A percentile compares a stretch with the other conserved stretches of the same genome.
Evolutionary conservation across 148 eudicot genomes (phyloP).

Genomic region (Fallopia convolvulus): DNA sequence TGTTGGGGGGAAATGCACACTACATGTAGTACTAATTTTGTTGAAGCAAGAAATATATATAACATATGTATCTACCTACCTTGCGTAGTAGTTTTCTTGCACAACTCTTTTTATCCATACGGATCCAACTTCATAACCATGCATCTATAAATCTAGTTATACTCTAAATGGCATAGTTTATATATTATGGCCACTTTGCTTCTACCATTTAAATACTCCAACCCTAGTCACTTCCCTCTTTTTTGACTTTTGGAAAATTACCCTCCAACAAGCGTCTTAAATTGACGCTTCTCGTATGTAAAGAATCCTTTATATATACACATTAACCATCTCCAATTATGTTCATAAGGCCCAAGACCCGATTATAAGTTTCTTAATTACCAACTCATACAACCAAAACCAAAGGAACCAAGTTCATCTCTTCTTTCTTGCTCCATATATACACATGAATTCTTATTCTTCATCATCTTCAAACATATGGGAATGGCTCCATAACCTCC

Average conservation of each 20-base stretch:
- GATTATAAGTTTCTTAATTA: background rate
- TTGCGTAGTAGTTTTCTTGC: slow-evolving; percentile 12
- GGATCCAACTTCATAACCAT: background rate
- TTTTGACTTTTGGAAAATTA: background rate
- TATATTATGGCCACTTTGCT: background rate
- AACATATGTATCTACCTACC: background rate
- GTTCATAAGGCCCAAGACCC: background rate
- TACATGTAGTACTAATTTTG: background rate
- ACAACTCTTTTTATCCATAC: background rate
- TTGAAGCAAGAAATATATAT: background rate
- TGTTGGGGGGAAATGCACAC: background rate
- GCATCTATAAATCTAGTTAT: background rate
- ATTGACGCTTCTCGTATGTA: background rate
- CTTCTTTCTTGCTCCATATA: slow-evolving; percentile 29
- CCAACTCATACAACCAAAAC: background rate
- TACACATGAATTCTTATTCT: background rate
- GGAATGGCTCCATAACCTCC: slow-evolving; percentile 69
- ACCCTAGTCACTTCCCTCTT: background rate
- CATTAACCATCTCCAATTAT: background rate
- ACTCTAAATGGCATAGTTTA: background rate
- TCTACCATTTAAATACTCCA: background rate
- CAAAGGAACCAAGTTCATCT: background rate
- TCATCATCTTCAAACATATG: slow-evolving; percentile 31
- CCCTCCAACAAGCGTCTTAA: background rate
- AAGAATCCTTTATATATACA: background rate